Evolutionary conservation across 192 early-diverging fungal genomes (phyloP), one percentile per base, ranked within the genome.

Genomic region (Geranomyces michiganensis): DNA sequence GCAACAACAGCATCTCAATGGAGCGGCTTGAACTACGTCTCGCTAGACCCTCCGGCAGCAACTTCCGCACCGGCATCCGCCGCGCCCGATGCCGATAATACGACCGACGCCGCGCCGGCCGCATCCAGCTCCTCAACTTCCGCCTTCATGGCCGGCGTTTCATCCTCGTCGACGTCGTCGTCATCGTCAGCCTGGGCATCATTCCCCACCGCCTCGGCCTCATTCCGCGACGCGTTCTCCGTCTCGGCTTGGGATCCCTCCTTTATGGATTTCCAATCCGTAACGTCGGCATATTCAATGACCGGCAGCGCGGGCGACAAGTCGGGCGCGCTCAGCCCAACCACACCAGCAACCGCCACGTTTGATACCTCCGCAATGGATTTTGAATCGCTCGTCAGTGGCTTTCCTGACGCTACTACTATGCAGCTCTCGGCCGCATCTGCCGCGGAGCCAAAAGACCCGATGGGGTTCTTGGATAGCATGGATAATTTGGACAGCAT

Each of bases 381-480:
- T 17, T 53, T 53, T 10, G 36, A 41, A 41, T 41, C 36, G 5
- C 51, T 53, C 51, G 51, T 53, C 51, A 26, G 24, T 15, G 51
- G 51, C 17, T 27, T 31, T 29, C 30, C 31, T 19, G 31, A 60
- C 6, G 31, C 58, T 7, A 31, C 4, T 19, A 31, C 4, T 19
- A 32, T 60, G 31, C 58, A 60, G 58, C 22, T 60, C 27, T 17
- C 58, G 58, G 27, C 6, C 31, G 19, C 58, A 5, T 60, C 58
- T 32, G 22, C 58, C 58, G 22, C 27, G 6, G 58, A 26, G 26
- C 27, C 58, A 60, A 26, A 60, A 31, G 58, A 26, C 58, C 5
- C 58, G 12, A 53, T 53, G 51, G 19, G n/a, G 3, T 24, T n/a
- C 51, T 53, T 53, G 36, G 36, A 41, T 41, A 41, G 36, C 36